Evolutionary conservation across 2,329 filamentous ascomycete genomes (phyloP).

Genomic region (Cladosporium sp.): DNA sequence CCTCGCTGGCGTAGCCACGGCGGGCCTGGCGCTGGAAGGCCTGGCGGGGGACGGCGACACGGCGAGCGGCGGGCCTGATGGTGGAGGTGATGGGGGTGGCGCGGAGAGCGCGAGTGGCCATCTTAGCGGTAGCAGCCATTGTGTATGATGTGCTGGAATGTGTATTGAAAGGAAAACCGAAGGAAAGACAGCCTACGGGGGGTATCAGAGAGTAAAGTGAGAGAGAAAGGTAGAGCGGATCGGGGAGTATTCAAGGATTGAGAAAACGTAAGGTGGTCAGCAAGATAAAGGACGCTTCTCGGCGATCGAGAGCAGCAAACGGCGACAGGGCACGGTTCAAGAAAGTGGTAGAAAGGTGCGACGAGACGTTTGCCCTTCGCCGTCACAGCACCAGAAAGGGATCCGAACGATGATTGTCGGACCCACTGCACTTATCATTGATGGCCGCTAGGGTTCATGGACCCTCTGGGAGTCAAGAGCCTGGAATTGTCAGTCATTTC

Average conservation of each 20-base stretch:
- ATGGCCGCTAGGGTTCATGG: conserved; percentile 8
- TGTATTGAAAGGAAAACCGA: not conserved
- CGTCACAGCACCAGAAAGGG: conserved; percentile 9
- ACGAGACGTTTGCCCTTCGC: conserved; percentile 1
- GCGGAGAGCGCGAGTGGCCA: conserved; percentile 37
- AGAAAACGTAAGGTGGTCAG: conserved; percentile 6
- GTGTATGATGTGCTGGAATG: conserved; percentile 6
- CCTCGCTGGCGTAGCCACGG: conserved; percentile 64
- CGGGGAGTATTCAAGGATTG: not conserved
- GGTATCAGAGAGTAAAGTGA: not conserved
- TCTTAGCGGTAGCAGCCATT: conserved; percentile 37
- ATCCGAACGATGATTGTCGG: conserved; percentile 3
- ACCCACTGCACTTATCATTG: conserved; percentile 12
- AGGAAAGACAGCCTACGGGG: conserved; percentile 8
- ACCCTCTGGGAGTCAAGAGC: not conserved
- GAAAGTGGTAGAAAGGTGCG: conserved; percentile 1
- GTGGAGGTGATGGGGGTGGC: conserved; percentile 45
- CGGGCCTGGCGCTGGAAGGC: conserved; percentile 70
- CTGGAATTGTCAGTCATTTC: not conserved
- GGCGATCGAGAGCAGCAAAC: conserved; percentile 9
- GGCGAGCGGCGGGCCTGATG: conserved; percentile 54
- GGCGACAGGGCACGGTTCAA: conserved; percentile 8
- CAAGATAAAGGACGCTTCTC: conserved; percentile 10
- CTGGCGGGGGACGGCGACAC: conserved; percentile 57
- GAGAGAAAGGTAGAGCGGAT: not conserved